phyloP scores from a whole-genome alignment of 2,329 filamentous ascomycete genomes.

The Fusarium redolens region DNA sequence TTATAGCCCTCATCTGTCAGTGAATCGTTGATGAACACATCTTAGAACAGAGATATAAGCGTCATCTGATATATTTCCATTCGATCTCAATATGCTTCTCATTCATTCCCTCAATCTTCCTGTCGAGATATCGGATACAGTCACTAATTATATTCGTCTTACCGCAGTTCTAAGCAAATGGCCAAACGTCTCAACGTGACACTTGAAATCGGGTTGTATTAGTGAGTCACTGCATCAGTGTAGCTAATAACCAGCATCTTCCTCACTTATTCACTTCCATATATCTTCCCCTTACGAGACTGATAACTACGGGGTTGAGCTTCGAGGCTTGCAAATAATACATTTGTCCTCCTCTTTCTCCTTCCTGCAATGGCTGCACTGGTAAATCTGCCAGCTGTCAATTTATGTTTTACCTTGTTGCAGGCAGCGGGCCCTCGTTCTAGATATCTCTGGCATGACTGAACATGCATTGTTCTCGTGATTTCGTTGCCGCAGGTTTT shows the following conservation, averaged over 20 bases:
- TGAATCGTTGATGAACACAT: background rate
- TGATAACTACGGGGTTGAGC: background rate
- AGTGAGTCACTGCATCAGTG: accelerated
- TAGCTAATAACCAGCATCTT: background rate
- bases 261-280: background rate
- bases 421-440: accelerated
- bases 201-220: background rate
- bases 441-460: background rate
- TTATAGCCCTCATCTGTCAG: background rate
- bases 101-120: background rate
- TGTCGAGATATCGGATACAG: background rate
- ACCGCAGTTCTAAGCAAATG: background rate
- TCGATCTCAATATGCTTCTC: no score
- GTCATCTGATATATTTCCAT: no score
- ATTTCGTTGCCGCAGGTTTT: background rate
- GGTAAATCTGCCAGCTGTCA: background rate
- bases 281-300: accelerated
- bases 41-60: accelerated
- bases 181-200: no score
- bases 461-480: background rate
- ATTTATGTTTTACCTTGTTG: background rate
- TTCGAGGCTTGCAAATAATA: background rate
- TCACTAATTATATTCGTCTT: accelerated
- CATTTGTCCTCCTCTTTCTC: background rate
- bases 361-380: accelerated